These are phyloP conservation scores for Coemansia sp. DNA, from an alignment of 192 early-diverging fungal genomes.

Conservation along the genomic window DNA sequence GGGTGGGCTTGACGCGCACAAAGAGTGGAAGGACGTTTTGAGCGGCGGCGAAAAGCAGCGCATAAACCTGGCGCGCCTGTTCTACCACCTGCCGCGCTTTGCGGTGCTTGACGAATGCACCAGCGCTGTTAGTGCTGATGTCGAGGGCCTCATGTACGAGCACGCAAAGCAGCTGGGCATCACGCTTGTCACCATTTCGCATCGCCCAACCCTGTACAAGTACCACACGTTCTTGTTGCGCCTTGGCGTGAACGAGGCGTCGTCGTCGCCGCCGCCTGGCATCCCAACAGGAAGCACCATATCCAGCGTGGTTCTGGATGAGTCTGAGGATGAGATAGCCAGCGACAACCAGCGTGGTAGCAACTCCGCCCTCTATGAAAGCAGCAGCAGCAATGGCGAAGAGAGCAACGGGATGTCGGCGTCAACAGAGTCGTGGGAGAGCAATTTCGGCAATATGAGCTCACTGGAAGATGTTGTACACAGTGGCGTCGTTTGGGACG, in stretches of 20 bases:
- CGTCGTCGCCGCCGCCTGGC: too few species aligned
- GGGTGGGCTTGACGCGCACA: conserved; percentile 83
- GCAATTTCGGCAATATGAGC: conserved; percentile 32
- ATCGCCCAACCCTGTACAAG: conserved; percentile 92
- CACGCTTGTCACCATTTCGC: conserved; percentile 91
- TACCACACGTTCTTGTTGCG: conserved; percentile 92
- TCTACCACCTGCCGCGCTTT: conserved; percentile 93
- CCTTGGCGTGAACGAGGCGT: conserved; percentile 59
- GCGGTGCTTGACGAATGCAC: conserved; percentile 96
- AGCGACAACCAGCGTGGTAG: conserved; percentile 1
- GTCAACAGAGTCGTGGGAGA: conserved; percentile 47
- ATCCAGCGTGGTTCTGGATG: conserved; percentile 1
- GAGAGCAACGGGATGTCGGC: conserved; percentile 1
- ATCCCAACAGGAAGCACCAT: neutral
- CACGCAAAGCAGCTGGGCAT: conserved; percentile 81
- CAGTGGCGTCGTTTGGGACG: conserved; percentile 54
- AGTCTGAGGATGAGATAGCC: neutral
- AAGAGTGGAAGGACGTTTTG: conserved; percentile 90
- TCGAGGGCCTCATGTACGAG: conserved; percentile 90
- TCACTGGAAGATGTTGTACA: conserved; percentile 13
- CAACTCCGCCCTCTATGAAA: neutral
- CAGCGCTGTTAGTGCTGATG: conserved; percentile 85
- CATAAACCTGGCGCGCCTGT: conserved; percentile 92
- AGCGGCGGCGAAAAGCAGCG: conserved; percentile 96
- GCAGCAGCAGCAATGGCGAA: conserved; percentile 4